phyloP scores from a whole-genome alignment of 805 yeast species.

The Candida morakotiae region DNA sequence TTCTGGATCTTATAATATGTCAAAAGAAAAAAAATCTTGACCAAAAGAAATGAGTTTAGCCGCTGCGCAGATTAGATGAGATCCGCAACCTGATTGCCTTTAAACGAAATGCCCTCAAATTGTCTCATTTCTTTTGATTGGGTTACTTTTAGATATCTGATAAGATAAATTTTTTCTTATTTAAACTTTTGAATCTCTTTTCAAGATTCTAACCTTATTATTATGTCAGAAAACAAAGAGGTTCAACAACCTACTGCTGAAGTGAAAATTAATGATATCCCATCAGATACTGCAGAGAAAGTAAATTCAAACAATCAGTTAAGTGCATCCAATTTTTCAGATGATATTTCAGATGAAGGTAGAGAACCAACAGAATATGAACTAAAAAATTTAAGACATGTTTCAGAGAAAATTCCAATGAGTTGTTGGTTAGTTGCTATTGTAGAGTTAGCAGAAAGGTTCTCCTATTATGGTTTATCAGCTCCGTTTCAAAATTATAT shows the following conservation, averaged over 20 bases:
- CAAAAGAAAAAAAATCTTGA: no score
- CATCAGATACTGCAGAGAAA: constrained; percentile 6
- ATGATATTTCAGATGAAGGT: constrained; percentile 24
- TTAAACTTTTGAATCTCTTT: neutral
- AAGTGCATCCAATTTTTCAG: constrained; percentile 1
- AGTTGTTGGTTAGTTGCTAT: constrained; percentile 62
- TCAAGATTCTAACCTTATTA: no score
- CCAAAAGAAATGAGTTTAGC: no score
- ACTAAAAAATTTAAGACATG: constrained; percentile 47
- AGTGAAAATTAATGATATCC: neutral
- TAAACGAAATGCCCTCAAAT: neutral
- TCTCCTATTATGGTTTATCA: constrained; percentile 73
- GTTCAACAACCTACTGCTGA: neutral
- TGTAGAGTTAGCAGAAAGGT: constrained; percentile 78
- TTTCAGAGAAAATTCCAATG: constrained; percentile 47
- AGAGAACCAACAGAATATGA: constrained; percentile 53
- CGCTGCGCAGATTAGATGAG: neutral
- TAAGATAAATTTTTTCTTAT: neutral
- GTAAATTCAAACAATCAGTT: constrained; percentile 4
- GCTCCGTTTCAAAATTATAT: constrained; percentile 78
- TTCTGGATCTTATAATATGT: no score
- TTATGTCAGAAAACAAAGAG: neutral
- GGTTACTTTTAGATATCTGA: neutral
- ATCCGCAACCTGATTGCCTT: neutral
- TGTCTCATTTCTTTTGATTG: neutral